phyloP scores from a whole-genome alignment of 495 filamentous ascomycete species.

The Pseudoneurospora amorphoporcata region DNA sequence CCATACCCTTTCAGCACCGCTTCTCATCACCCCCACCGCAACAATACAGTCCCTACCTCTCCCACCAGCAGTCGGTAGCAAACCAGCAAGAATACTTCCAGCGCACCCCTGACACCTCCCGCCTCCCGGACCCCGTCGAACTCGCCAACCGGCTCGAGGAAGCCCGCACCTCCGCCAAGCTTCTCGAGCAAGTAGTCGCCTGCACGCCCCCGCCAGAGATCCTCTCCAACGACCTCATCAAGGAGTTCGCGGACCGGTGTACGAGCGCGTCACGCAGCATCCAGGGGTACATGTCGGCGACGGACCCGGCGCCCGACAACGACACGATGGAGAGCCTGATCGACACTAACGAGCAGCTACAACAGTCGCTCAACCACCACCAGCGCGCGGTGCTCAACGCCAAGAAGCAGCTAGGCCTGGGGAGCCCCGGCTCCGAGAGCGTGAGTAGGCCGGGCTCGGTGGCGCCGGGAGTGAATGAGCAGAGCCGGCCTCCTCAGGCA shows the following conservation, averaged over 20 bases:
- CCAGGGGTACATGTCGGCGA: constrained; percentile 70
- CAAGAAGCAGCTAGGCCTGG: constrained; percentile 36
- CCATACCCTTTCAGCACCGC: not conserved
- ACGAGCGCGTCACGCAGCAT: constrained; percentile 65
- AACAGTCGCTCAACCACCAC: constrained; percentile 65
- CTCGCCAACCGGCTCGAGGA: constrained; percentile 78
- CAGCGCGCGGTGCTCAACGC: constrained; percentile 73
- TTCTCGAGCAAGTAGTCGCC: constrained; percentile 81
- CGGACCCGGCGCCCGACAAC: constrained; percentile 74
- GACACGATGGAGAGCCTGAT: constrained; percentile 85
- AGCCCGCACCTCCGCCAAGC: constrained; percentile 76
- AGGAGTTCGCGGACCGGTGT: constrained; percentile 87
- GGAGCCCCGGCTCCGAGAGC: not conserved
- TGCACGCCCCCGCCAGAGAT: constrained; percentile 70
- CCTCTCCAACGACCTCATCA: constrained; percentile 71
- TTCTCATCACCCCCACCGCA: not conserved
- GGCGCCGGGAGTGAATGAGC: constrained; percentile 16
- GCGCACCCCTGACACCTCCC: constrained; percentile 28
- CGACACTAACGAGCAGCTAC: constrained; percentile 86
- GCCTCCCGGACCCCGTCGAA: constrained; percentile 67
- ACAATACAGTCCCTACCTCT: not conserved
- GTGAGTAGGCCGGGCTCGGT: constrained; percentile 9
- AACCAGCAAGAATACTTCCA: constrained; percentile 33
- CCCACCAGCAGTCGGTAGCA: not conserved
- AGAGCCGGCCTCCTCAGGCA: constrained; percentile 2